Base-by-base conservation (phyloP, 208 protist species). In the Trypanosoma scelopori region DNA sequence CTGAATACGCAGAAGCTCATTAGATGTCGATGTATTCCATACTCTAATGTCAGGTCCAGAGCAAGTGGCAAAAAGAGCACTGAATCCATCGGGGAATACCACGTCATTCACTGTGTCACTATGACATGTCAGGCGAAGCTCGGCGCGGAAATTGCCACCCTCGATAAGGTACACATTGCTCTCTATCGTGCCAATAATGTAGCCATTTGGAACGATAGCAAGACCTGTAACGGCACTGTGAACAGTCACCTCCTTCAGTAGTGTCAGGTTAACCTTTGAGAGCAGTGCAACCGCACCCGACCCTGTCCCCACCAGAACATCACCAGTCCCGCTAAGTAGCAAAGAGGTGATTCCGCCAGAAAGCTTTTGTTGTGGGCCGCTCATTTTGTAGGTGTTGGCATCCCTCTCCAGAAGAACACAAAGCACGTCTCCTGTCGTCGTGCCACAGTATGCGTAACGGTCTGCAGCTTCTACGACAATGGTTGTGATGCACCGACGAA, bases 11-110 rank as follows among this genome's bases (percentile, higher is more conserved):
- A 98, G 81, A 18, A 98, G 89, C 84, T 98, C 95, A 22, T 78
- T 87, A 60, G 78, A 87, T n/a, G 77, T 89, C 39, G 76, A 65
- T 1, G 93, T 78, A 69, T 98, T 97, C 96, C 97, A 98, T 16
- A 98, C 76, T 55, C 97, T 92, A 69, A 98, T 98, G 68, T 98
- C 96, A 13, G 84, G 76, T 15, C 82, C 82, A 68, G 87, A 91
- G 81, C 93, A 97, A 6, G 96, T 98, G 25, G 94, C 97, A 64
- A 98, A 98, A n/a, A 98, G 82, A 47, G 95, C 92, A 60, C 89
- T 96, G 77, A 96, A 96, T 60, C 84, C 93, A 18, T 41, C 23
- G 13, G 97, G 97, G 58, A 96, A 98, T 28, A 85, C 83, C 5
- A 98, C 70, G 71, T 98, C 94, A 69, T 97, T 97, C 66, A 98